Conservation (phyloP, 2,329 filamentous ascomycete species). For the Rugonectria rugulosa region DNA sequence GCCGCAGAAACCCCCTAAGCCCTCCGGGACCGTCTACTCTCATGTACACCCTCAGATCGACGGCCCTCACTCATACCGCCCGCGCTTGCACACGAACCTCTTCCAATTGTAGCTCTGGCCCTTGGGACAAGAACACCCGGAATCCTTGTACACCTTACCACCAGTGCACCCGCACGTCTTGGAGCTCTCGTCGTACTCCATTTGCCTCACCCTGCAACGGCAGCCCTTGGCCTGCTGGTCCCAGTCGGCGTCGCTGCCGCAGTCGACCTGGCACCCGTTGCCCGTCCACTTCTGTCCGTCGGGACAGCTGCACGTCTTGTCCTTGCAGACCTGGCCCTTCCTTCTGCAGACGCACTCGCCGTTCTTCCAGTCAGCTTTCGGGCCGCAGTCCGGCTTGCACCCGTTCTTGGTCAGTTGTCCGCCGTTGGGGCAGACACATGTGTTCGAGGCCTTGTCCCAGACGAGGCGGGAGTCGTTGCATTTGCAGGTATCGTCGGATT, state of each 20-base stretch:
- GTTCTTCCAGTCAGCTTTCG: constrained; percentile 28
- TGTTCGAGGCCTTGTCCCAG: neutral
- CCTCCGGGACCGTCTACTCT: too few species aligned
- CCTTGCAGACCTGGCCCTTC: constrained; percentile 20
- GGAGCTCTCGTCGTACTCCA: neutral
- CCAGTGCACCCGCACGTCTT: neutral
- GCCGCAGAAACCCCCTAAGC: too few species aligned
- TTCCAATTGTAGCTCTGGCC: neutral
- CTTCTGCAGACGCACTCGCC: constrained; percentile 33
- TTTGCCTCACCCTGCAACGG: neutral
- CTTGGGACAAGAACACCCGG: neutral
- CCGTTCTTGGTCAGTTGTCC: neutral
- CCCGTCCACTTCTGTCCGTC: neutral
- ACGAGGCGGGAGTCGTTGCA: neutral
- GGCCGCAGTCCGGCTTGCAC: constrained; percentile 29
- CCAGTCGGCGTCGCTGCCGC: neutral
- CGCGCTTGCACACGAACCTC: neutral
- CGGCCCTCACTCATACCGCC: neutral
- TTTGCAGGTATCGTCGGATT: neutral
- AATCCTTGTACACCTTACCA: constrained; percentile 1
- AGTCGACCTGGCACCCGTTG: neutral
- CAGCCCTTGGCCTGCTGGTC: neutral
- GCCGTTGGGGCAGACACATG: neutral
- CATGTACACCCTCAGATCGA: too few species aligned
- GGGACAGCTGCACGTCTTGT: constrained; percentile 1